These are phyloP conservation scores for Trypanosoma lewisi DNA, from an alignment of 208 protist species.

Conservation along the genomic window DNA sequence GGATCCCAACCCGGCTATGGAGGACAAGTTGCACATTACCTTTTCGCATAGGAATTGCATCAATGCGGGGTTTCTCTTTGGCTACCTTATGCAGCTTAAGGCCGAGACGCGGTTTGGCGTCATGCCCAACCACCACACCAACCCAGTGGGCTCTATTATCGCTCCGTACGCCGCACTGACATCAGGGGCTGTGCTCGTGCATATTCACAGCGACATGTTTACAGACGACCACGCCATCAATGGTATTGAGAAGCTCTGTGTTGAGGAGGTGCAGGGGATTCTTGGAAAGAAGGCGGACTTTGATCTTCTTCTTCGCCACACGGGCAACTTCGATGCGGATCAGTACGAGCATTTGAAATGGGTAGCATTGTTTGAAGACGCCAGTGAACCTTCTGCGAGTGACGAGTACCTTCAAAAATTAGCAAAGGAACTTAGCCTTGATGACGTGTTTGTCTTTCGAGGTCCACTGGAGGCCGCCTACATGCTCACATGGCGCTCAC, in stretches of 20 bases:
- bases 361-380: conserved; percentile 86
- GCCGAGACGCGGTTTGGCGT: conserved; percentile 88
- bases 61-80: conserved; percentile 88
- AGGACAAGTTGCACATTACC: conserved; percentile 87
- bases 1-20: conserved; percentile 71
- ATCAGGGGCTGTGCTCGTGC: conserved; percentile 82
- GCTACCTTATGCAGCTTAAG: conserved; percentile 76
- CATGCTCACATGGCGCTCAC: conserved; percentile 77
- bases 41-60: conserved; percentile 89
- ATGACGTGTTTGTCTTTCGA: conserved; percentile 89
- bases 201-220: conserved; percentile 88
- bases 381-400: conserved; percentile 42
- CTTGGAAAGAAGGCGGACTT: conserved; percentile 78
- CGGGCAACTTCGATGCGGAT: conserved; percentile 85
- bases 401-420: conserved; percentile 80
- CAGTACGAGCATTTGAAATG: conserved; percentile 85
- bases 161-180: conserved; percentile 87
- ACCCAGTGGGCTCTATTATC: conserved; percentile 84
- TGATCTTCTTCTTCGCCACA: conserved; percentile 85
- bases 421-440: conserved; percentile 62
- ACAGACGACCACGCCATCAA: conserved; percentile 90
- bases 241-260: conserved; percentile 87
- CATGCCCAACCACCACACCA: conserved; percentile 87
- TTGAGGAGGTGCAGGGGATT: conserved; percentile 85
- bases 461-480: conserved; percentile 80